phyloP scores from a whole-genome alignment of 2,329 filamentous ascomycete genomes.

The Dactylellina cionopaga region DNA sequence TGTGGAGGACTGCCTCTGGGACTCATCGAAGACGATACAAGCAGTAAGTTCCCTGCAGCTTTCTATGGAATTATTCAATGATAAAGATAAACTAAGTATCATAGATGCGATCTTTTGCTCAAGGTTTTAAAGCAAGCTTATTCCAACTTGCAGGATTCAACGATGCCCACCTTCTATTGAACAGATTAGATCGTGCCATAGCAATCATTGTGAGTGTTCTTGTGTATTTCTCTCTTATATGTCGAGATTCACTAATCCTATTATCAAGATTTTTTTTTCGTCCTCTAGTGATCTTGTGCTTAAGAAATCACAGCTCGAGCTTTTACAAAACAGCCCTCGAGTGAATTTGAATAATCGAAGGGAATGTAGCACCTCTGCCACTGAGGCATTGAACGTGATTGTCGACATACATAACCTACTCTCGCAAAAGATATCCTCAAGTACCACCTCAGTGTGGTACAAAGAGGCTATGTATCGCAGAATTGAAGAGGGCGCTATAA shows the following conservation, averaged over 20 bases:
- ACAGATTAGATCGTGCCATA: slow-evolving; percentile 1
- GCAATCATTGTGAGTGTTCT: slow-evolving; percentile 11
- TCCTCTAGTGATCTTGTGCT: background rate
- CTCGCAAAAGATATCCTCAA: background rate
- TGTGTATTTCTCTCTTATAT: background rate
- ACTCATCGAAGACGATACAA: background rate
- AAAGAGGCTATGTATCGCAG: slow-evolving; percentile 7
- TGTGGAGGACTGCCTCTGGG: background rate
- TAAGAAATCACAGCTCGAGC: slow-evolving; percentile 6
- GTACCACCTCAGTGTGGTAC: background rate
- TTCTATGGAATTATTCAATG: background rate
- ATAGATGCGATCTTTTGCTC: background rate
- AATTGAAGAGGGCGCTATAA: background rate
- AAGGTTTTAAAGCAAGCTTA: background rate
- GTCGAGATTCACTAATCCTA: background rate
- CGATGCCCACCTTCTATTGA: slow-evolving; percentile 1
- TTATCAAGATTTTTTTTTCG: background rate
- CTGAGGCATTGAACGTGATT: background rate
- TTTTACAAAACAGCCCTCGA: background rate
- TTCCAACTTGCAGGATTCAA: background rate
- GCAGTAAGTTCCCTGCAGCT: slow-evolving; percentile 5
- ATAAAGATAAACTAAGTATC: background rate
- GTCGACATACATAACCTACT: background rate
- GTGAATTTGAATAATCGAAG: background rate
- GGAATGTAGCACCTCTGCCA: background rate